These are phyloP conservation scores for Bretziella fagacearum DNA, from an alignment of 2,329 filamentous ascomycete species.

Conservation along the genomic window DNA sequence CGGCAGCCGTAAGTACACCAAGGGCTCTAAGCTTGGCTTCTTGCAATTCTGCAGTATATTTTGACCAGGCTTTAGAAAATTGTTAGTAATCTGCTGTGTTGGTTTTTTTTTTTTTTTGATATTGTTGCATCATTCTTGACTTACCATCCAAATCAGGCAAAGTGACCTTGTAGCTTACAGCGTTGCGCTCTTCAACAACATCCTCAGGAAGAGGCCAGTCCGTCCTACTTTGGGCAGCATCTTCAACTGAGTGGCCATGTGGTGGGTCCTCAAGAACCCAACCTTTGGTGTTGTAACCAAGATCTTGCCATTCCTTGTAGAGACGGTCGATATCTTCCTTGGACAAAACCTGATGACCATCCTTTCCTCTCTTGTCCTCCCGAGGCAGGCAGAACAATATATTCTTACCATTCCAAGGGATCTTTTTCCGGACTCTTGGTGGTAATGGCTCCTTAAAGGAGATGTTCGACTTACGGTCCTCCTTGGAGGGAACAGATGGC, in stretches of 20 bases:
- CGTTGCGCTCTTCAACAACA: constrained; percentile 35
- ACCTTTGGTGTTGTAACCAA: constrained; percentile 51
- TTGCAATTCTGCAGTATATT: constrained; percentile 65
- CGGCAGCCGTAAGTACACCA: constrained; percentile 65
- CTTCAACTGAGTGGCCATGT: constrained; percentile 23
- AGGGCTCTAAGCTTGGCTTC: constrained; percentile 87
- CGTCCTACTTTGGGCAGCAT: constrained; percentile 45
- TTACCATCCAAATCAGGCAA: constrained; percentile 52
- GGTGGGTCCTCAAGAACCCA: constrained; percentile 45
- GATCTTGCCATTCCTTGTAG: constrained; percentile 47
- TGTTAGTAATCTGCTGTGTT: too few relatives aligned
- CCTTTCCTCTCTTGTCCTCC: constrained; percentile 47
- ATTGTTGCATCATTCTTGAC: constrained; percentile 16
- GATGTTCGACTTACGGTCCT: constrained; percentile 19
- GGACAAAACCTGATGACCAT: constrained; percentile 35
- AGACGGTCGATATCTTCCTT: constrained; percentile 41
- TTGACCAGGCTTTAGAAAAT: constrained; percentile 39
- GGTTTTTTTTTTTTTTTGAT: too few relatives aligned
- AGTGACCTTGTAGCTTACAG: constrained; percentile 40
- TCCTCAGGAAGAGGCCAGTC: constrained; percentile 51
- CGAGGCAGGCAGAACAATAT: constrained; percentile 54
- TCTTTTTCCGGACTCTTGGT: constrained; percentile 50
- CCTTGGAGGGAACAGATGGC: constrained; percentile 24
- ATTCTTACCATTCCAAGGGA: constrained; percentile 59
- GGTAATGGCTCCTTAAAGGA: constrained; percentile 27